These are phyloP conservation scores for Artemisia tridentata DNA, from an alignment of 129 eudicot species.

Conservation along the genomic window DNA sequence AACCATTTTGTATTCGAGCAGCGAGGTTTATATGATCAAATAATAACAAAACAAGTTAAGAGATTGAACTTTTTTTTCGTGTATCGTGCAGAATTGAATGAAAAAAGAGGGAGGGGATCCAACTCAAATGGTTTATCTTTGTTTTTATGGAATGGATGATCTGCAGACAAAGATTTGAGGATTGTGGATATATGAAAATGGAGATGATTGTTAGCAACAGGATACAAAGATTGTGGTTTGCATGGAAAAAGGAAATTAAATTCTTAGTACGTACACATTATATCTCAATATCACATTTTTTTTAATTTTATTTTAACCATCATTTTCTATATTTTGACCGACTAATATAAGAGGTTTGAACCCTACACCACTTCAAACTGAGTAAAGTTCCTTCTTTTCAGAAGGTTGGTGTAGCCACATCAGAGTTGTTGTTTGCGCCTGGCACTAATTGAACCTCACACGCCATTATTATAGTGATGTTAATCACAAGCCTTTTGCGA, in stretches of 20 bases:
- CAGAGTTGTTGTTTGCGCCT: too few relatives aligned
- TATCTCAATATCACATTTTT: background rate
- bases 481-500: too few relatives aligned
- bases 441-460: too few relatives aligned
- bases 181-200: conserved; percentile 17
- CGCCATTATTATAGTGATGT: too few relatives aligned
- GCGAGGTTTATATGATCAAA: conserved; percentile 23
- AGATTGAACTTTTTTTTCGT: conserved; percentile 8
- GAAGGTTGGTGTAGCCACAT: too few relatives aligned
- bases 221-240: conserved; percentile 30
- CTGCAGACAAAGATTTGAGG: conserved; percentile 20
- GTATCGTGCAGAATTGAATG: conserved; percentile 1
- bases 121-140: conserved; percentile 16
- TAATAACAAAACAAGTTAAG: conserved; percentile 26
- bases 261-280: background rate
- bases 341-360: too few relatives aligned
- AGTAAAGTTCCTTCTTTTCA: too few relatives aligned
- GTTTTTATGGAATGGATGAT: conserved; percentile 1
- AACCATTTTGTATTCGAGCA: conserved; percentile 55
- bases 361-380: too few relatives aligned
- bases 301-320: background rate
- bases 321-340: background rate
- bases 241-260: conserved; percentile 23
- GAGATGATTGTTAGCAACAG: conserved; percentile 10
- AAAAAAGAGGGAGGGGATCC: conserved; percentile 18